Evolutionary conservation across 768 basidiomycete genomes (phyloP), one percentile per base, ranked within the genome.

Genomic region (Boletus speciosus): DNA sequence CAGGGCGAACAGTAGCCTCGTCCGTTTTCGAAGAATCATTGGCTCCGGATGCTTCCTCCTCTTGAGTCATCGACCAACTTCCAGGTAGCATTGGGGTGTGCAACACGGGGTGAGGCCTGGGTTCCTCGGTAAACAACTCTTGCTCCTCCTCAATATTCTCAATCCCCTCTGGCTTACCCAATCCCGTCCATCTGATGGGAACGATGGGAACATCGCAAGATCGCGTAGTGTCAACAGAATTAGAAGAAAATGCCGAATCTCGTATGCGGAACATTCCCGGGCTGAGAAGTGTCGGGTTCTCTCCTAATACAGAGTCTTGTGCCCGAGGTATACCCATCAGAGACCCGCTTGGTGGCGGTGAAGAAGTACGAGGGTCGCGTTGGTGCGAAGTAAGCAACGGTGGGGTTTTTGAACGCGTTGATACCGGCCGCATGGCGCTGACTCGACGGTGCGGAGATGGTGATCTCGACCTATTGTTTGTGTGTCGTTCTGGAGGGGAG

Each of bases 151-250:
- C 65, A 11, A 70, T 70, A 37, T 69, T 71, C 58, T 71, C 73
- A 41, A 71, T 70, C 32, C 75, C 75, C 40, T 70, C 72, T 56
- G 70, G 65, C 52, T 66, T 63, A 59, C 71, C 67, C 64, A 71
- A 49, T 29, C 84, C 85, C 6, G 80, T 80, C 85, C 84, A 88
- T 49, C 81, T 79, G 48, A 85, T 81, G 4, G 84, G 81, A 39
- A 81, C 73, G 31, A 85, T 81, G 3, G 84, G 81, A 39, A 81
- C 73, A 32, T 86, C 79, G 15, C 69, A 70, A 49, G 73, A 78
- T 49, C 69, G 68, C 36, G 73, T 79, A 46, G 73, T 79, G 46
- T 67, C 74, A 38, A 69, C 69, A 6, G 77, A 75, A 55, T 68
- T 72, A 25, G 71, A 71, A 16, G 85, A 85, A 60, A 85, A 77